Conservation (phyloP, 805 yeast genomes). For the Limtongia smithiae region DNA sequence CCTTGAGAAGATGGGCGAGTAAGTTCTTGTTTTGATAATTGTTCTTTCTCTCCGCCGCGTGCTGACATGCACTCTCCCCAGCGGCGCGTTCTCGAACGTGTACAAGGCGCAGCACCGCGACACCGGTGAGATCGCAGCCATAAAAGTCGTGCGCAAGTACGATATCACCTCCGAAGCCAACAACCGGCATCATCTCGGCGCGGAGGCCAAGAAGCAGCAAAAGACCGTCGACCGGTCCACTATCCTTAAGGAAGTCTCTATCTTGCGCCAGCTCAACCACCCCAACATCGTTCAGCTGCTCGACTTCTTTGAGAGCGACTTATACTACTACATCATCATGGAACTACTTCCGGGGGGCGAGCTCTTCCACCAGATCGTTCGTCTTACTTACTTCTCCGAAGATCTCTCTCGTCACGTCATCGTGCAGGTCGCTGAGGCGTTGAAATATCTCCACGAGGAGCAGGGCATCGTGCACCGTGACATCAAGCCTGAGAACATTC, state of each 20-base stretch:
- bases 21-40: neutral
- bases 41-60: neutral
- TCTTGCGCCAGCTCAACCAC: conserved; percentile 64
- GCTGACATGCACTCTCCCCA: neutral
- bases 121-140: conserved; percentile 55
- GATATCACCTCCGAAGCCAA: conserved; percentile 31
- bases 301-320: conserved; percentile 50
- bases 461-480: conserved; percentile 74
- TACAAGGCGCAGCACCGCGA: conserved; percentile 59
- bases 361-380: conserved; percentile 73
- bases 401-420: conserved; percentile 69
- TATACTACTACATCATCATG: conserved; percentile 58
- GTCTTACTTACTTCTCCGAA: conserved; percentile 72
- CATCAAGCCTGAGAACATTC: conserved; percentile 74
- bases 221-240: conserved; percentile 42
- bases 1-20: conserved; percentile 46
- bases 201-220: conserved; percentile 27
- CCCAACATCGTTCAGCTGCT: conserved; percentile 57
- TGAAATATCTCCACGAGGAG: conserved; percentile 67
- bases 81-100: conserved; percentile 86
- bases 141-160: conserved; percentile 67
- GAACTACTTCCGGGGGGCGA: conserved; percentile 78
- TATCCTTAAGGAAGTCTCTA: conserved; percentile 66
- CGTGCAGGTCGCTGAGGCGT: conserved; percentile 64
- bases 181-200: conserved; percentile 22